These are phyloP conservation scores for Aspergillus sp. DNA, from an alignment of 2,329 filamentous ascomycete genomes.

Conservation along the genomic window DNA sequence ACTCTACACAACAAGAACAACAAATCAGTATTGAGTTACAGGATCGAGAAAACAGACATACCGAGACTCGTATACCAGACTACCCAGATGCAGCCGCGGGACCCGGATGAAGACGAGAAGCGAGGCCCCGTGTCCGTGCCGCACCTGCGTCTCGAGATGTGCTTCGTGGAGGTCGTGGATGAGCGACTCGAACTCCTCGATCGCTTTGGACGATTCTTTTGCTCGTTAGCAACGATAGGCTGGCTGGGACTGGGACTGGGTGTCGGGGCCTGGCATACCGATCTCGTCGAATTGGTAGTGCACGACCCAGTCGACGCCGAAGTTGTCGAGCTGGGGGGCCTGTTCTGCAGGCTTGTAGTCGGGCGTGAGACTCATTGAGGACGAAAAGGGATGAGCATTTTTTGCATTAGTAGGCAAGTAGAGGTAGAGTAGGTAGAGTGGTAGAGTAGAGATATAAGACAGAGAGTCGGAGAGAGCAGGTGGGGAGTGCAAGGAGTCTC, in stretches of 20 bases:
- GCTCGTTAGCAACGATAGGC: conserved; percentile 4
- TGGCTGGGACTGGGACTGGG: no score
- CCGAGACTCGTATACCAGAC: conserved; percentile 81
- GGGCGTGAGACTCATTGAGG: conserved; percentile 28
- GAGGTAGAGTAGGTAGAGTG: neutral
- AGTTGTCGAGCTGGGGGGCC: conserved; percentile 49
- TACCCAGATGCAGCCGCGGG: conserved; percentile 71
- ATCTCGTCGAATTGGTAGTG: conserved; percentile 71
- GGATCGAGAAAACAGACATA: conserved; percentile 27
- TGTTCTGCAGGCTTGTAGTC: conserved; percentile 19
- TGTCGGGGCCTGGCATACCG: conserved; percentile 48
- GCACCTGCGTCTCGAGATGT: conserved; percentile 85
- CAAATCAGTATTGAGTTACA: neutral
- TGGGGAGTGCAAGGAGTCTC: no score
- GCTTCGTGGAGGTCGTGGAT: conserved; percentile 72
- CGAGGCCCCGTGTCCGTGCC: conserved; percentile 71
- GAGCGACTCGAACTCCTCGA: conserved; percentile 74
- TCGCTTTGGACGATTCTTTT: conserved; percentile 69
- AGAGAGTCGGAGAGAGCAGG: no score
- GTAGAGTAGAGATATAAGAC: no score
- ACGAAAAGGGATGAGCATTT: neutral
- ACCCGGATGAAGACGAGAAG: conserved; percentile 82
- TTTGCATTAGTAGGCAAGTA: neutral
- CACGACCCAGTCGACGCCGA: conserved; percentile 85
- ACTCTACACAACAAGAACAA: no score